Conservation (phyloP, 768 basidiomycete genomes). For the Podaxis sp. region DNA sequence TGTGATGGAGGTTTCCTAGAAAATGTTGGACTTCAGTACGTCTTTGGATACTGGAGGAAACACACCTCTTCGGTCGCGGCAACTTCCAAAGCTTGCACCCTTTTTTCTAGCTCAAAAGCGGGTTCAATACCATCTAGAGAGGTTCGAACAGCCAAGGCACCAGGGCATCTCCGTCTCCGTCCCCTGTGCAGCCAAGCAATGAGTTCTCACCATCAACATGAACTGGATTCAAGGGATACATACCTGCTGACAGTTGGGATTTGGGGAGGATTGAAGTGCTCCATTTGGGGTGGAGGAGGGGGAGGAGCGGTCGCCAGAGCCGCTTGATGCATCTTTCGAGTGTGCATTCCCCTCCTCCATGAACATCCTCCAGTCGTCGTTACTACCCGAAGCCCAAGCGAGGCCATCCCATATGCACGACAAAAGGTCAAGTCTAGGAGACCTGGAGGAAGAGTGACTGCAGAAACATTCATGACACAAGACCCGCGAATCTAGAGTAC, state of each 20-base stretch:
- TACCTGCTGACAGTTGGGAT: not conserved
- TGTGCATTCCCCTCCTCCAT: not conserved
- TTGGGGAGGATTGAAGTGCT: not conserved
- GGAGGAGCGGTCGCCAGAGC: not conserved
- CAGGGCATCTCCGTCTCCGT: slow-evolving; percentile 3
- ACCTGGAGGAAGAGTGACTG: not conserved
- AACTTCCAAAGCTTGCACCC: slow-evolving; percentile 16
- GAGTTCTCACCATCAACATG: not conserved
- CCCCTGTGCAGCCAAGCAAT: not conserved
- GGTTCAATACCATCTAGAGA: not conserved
- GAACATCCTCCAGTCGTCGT: not conserved
- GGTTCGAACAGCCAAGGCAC: not conserved
- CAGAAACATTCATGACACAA: not conserved
- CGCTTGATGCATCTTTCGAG: not conserved
- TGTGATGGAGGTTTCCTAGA: slow-evolving; percentile 15
- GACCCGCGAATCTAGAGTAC: not conserved
- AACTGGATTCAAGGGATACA: not conserved
- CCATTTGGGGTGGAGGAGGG: not conserved
- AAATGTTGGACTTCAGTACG: too few species aligned
- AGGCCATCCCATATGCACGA: not conserved
- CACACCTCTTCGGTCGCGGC: slow-evolving; percentile 16
- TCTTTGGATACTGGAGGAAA: not conserved
- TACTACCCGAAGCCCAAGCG: not conserved
- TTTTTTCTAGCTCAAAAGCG: slow-evolving; percentile 15
- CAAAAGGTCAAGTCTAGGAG: slow-evolving; percentile 7